Percentiles rank a stretch among this genome's conserved stretches.
phyloP scores from a whole-genome alignment of 2,329 filamentous ascomycete species.

The Dactylonectria estremocensis region DNA sequence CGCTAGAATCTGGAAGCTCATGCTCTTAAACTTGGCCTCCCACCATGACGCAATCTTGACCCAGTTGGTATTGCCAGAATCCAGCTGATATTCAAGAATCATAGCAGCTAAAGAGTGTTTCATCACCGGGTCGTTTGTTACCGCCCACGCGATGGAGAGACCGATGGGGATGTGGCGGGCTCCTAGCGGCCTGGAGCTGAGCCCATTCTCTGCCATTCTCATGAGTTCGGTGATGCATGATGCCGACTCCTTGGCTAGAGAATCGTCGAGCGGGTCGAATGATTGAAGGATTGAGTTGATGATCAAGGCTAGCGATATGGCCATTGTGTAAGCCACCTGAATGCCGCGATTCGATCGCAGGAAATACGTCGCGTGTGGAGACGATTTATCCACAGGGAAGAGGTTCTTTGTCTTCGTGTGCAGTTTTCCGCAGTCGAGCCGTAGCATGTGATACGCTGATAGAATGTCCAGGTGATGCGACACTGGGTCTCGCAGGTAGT shows the following conservation, averaged over 20 bases:
- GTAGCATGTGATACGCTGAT: constrained; percentile 36
- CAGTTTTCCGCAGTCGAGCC: constrained; percentile 31
- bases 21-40: constrained; percentile 15
- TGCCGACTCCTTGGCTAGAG: constrained; percentile 37
- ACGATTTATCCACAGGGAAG: neutral
- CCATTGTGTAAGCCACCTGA: constrained; percentile 35
- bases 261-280: constrained; percentile 31
- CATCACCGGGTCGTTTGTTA: constrained; percentile 47
- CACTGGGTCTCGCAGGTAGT: constrained; percentile 38
- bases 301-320: constrained; percentile 41
- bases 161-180: constrained; percentile 47
- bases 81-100: constrained; percentile 40
- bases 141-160: constrained; percentile 46
- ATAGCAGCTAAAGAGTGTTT: constrained; percentile 21
- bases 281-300: constrained; percentile 45
- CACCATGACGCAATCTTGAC: constrained; percentile 30
- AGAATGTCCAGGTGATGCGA: constrained; percentile 37
- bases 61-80: constrained; percentile 35
- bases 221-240: constrained; percentile 44
- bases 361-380: neutral
- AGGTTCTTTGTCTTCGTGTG: neutral
- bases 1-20: neutral
- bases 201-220: constrained; percentile 38
- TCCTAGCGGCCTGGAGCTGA: constrained; percentile 46
- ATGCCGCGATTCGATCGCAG: constrained; percentile 20